A percentile compares a stretch with the other conserved stretches of the same genome.
These are phyloP conservation scores for Ustulina deusta DNA, from an alignment of 2,329 filamentous ascomycete species.

Conservation along the genomic window DNA sequence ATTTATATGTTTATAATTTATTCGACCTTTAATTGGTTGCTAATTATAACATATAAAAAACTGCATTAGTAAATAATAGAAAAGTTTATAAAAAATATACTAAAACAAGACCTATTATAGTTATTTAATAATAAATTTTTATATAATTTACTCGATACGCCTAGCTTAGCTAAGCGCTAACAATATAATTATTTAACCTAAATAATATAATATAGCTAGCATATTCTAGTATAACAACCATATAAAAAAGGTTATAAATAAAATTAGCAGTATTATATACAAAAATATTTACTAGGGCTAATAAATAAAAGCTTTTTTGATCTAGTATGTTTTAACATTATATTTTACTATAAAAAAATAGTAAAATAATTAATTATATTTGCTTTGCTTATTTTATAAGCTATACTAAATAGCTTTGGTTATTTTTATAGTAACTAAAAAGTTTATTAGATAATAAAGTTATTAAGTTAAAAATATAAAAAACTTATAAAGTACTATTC, in stretches of 20 bases:
- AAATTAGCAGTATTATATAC: conserved; percentile 10
- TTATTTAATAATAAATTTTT: conserved; percentile 30
- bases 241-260: not conserved
- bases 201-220: conserved; percentile 37
- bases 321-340: not conserved
- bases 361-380: not conserved
- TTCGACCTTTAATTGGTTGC: too few species aligned
- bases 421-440: too few species aligned
- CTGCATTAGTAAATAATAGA: not conserved
- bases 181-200: conserved; percentile 6
- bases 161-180: conserved; percentile 30
- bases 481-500: conserved; percentile 56
- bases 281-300: conserved; percentile 5
- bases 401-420: conserved; percentile 44
- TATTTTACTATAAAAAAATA: not conserved
- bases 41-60: conserved; percentile 10
- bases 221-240: conserved; percentile 27
- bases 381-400: not conserved
- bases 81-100: not conserved
- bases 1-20: too few species aligned
- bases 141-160: conserved; percentile 24
- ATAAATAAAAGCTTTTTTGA: not conserved
- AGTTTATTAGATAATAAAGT: too few species aligned
- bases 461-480: too few species aligned
- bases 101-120: not conserved